phyloP scores from a whole-genome alignment of 1,284 basidiomycete genomes.

The Ceratobasidium sp. region DNA sequence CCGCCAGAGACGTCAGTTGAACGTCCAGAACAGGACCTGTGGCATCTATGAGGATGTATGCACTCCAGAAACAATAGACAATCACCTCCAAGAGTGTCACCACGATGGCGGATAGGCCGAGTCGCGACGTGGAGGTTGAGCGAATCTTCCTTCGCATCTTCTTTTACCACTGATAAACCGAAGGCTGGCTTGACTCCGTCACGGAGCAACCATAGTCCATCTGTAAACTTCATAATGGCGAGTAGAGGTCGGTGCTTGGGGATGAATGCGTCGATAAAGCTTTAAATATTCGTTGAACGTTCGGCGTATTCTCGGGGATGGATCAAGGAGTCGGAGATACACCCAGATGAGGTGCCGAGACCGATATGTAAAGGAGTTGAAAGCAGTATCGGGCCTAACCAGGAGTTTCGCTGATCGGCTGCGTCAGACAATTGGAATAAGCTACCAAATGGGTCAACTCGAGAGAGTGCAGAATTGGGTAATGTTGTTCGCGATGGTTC shows the following conservation, averaged over 20 bases:
- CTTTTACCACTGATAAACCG: slow-evolving; percentile 51
- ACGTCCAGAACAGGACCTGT: slow-evolving; percentile 63
- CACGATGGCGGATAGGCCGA: slow-evolving; percentile 67
- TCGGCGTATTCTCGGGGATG: slow-evolving; percentile 34
- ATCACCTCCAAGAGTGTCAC: slow-evolving; percentile 69
- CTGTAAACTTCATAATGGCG: slow-evolving; percentile 50
- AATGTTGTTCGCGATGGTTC: not conserved
- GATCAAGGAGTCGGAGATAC: slow-evolving; percentile 26
- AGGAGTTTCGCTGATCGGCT: not conserved
- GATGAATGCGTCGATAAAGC: slow-evolving; percentile 4
- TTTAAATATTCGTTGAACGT: slow-evolving; percentile 17
- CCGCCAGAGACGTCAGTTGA: slow-evolving; percentile 66
- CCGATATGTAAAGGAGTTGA: slow-evolving; percentile 18
- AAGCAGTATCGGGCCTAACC: slow-evolving; percentile 24
- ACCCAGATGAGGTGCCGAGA: slow-evolving; percentile 36
- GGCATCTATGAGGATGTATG: slow-evolving; percentile 16
- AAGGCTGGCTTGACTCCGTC: slow-evolving; percentile 66
- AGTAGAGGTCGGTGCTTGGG: not conserved
- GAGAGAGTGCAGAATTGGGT: not conserved
- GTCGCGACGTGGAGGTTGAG: slow-evolving; percentile 68
- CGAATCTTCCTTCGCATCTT: slow-evolving; percentile 54
- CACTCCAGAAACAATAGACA: slow-evolving; percentile 45
- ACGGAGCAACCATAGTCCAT: slow-evolving; percentile 73
- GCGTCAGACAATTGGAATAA: not conserved
- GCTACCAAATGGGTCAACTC: not conserved